Conservation (phyloP, 106 monocot genomes). For the Acorus gramineus region DNA sequence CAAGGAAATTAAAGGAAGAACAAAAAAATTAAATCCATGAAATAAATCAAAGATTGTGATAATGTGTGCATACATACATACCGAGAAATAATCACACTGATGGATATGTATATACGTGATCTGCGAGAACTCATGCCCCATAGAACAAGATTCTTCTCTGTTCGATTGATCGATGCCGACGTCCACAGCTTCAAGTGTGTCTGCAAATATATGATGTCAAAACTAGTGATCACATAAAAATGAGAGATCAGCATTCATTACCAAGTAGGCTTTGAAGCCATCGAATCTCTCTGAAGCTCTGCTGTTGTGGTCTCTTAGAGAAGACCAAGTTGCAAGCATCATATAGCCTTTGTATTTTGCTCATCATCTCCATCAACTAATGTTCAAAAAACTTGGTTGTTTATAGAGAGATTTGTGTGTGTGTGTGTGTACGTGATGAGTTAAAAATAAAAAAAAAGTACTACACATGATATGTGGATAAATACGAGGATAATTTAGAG, state of each 20-base stretch:
- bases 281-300: constrained; percentile 12
- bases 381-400: too few species aligned
- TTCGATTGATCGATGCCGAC: constrained; percentile 29
- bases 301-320: constrained; percentile 1
- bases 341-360: constrained; percentile 26
- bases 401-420: too few species aligned
- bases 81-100: constrained; percentile 42
- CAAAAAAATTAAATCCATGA: too few species aligned
- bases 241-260: neutral
- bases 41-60: too few species aligned
- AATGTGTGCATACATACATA: constrained; percentile 4
- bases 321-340: constrained; percentile 24
- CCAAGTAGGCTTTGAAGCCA: constrained; percentile 23
- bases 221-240: neutral
- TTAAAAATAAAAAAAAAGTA: too few species aligned
- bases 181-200: constrained; percentile 21
- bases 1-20: too few species aligned
- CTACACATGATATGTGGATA: too few species aligned
- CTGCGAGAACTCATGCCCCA: constrained; percentile 1
- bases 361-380: neutral
- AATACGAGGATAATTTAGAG: too few species aligned
- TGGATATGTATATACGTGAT: constrained; percentile 51
- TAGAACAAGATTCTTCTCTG: constrained; percentile 11
- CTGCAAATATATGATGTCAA: constrained; percentile 5
- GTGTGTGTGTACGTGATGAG: too few species aligned